phyloP scores from a whole-genome alignment of 148 eudicot species.

The Vaccinium corymbosum region DNA sequence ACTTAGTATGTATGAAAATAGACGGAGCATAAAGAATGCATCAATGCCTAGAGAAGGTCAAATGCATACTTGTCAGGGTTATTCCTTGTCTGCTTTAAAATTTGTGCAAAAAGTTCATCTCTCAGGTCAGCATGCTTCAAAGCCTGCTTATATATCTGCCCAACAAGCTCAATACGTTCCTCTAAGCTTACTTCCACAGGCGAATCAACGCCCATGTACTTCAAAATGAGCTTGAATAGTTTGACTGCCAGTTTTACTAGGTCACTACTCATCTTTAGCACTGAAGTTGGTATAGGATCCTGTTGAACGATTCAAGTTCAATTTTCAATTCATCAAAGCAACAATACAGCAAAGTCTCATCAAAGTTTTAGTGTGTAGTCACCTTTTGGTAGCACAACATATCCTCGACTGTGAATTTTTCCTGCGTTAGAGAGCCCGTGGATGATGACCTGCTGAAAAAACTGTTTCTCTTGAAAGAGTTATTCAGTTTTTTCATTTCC shows the following conservation, averaged over 20 bases:
- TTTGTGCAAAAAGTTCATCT: conserved; percentile 90
- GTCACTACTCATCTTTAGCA: conserved; percentile 78
- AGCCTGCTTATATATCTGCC: conserved; percentile 82
- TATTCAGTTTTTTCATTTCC: conserved; percentile 95
- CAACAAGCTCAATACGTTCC: conserved; percentile 80
- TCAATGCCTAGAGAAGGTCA: not conserved
- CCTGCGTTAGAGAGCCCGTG: conserved; percentile 57
- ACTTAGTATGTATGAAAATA: not conserved
- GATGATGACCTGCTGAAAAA: conserved; percentile 62
- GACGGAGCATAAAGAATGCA: not conserved
- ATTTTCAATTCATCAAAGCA: conserved; percentile 3
- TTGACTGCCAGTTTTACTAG: conserved; percentile 72
- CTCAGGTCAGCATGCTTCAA: conserved; percentile 91
- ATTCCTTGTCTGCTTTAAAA: conserved; percentile 92
- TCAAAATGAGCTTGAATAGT: conserved; percentile 74
- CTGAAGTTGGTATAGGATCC: conserved; percentile 96
- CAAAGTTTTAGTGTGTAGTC: conserved; percentile 13
- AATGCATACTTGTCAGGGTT: conserved; percentile 75
- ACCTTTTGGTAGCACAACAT: conserved; percentile 98
- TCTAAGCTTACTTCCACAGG: conserved; percentile 78
- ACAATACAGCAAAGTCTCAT: conserved; percentile 8
- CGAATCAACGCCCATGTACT: conserved; percentile 90
- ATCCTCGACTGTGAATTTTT: conserved; percentile 90
- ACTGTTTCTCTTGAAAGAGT: conserved; percentile 76
- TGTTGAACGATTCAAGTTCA: conserved; percentile 32